Percentiles rank a stretch among this genome's conserved stretches.
phyloP scores from a whole-genome alignment of 192 early-diverging fungal species.

The Umbelopsis sp. region DNA sequence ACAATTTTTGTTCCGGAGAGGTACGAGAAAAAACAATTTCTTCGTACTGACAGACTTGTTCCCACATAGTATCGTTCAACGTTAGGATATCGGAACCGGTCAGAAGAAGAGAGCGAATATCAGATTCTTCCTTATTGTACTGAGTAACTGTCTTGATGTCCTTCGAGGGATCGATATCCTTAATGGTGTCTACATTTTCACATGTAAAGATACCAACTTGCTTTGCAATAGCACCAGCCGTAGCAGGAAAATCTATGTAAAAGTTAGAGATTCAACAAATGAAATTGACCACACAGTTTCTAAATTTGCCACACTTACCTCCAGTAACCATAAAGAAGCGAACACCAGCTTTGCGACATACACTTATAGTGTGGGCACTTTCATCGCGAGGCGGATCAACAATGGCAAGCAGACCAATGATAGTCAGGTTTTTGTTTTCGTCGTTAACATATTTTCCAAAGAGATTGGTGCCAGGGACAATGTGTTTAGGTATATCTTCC shows the following conservation, averaged over 20 bases:
- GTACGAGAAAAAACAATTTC: conserved; percentile 90
- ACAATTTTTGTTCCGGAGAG: conserved; percentile 84
- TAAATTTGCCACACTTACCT: conserved; percentile 33
- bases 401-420: conserved; percentile 80
- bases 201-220: conserved; percentile 75
- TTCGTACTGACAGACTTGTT: conserved; percentile 63
- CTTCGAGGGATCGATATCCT: conserved; percentile 27
- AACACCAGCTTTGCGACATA: conserved; percentile 67
- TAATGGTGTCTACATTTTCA: conserved; percentile 36
- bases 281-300: neutral
- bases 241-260: conserved; percentile 62
- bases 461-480: conserved; percentile 13
- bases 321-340: conserved; percentile 91
- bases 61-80: conserved; percentile 71
- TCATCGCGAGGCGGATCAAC: conserved; percentile 85
- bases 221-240: conserved; percentile 80
- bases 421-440: conserved; percentile 54
- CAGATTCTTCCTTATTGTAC: conserved; percentile 62
- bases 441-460: conserved; percentile 37
- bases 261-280: neutral
- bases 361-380: conserved; percentile 62
- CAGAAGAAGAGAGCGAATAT: conserved; percentile 68
- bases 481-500: conserved; percentile 9
- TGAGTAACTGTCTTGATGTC: conserved; percentile 8
- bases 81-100: conserved; percentile 66